phyloP scores from a whole-genome alignment of 805 yeast species.

The Torulaspora quercuum region DNA sequence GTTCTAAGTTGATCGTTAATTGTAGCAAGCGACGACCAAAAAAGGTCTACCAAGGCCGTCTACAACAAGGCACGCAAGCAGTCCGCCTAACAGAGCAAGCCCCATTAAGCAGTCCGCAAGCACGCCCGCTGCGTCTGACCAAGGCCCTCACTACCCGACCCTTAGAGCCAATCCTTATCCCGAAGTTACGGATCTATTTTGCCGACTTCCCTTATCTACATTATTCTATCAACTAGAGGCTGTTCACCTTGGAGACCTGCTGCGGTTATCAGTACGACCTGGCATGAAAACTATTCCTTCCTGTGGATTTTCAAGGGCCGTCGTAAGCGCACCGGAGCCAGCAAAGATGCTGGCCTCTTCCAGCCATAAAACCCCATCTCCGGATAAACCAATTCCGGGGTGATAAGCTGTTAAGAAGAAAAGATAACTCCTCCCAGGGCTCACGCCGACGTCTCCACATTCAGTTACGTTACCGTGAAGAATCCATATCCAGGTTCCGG shows the following conservation, averaged over 20 bases:
- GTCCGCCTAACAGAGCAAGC: conserved; percentile 21
- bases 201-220: conserved; percentile 45
- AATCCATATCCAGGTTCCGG: conserved; percentile 44
- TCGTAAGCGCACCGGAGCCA: conserved; percentile 42
- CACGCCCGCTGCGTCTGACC: conserved; percentile 36
- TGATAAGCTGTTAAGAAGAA: conserved; percentile 42
- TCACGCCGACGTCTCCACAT: conserved; percentile 42
- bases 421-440: conserved; percentile 45
- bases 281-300: conserved; percentile 41
- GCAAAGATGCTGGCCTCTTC: conserved; percentile 40
- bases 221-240: conserved; percentile 45
- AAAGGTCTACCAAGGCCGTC: conserved; percentile 30
- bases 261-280: conserved; percentile 45
- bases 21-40: conserved; percentile 32
- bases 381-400: conserved; percentile 43
- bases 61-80: conserved; percentile 28
- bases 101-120: conserved; percentile 27
- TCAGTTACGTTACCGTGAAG: conserved; percentile 43
- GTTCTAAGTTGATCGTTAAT: conserved; percentile 31
- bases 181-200: conserved; percentile 43
- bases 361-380: conserved; percentile 41
- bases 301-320: conserved; percentile 43
- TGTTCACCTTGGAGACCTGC: conserved; percentile 47
- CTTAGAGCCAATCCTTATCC: conserved; percentile 44
- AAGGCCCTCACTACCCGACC: conserved; percentile 41